A percentile compares a stretch with the other conserved stretches of the same genome.
phyloP scores from a whole-genome alignment of 768 basidiomycete genomes.

The Kwoniella sp. region DNA sequence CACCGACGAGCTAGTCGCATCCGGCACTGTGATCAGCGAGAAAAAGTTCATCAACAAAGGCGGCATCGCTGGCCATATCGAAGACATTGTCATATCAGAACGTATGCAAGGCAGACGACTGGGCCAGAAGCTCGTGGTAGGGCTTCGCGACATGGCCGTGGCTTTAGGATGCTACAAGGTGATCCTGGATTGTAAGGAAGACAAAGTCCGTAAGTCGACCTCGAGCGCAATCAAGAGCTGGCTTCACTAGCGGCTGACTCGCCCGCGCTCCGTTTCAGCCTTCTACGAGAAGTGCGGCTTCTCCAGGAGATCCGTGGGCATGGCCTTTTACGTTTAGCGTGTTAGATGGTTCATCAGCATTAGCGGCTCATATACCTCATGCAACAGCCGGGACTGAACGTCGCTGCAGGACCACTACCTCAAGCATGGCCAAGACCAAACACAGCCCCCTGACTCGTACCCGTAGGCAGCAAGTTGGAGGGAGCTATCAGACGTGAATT shows the following conservation, averaged over 20 bases:
- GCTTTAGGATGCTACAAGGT: conserved; percentile 83
- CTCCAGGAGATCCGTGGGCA: conserved; percentile 11
- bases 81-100: conserved; percentile 93
- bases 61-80: conserved; percentile 85
- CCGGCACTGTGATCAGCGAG: conserved; percentile 81
- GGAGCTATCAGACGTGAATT: too few relatives aligned
- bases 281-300: conserved; percentile 89
- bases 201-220: conserved; percentile 73
- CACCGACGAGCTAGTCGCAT: conserved; percentile 74
- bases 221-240: neutral
- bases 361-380: neutral
- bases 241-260: neutral
- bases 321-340: conserved; percentile 56
- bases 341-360: too few relatives aligned
- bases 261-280: conserved; percentile 55
- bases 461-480: too few relatives aligned
- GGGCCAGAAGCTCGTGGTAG: conserved; percentile 76
- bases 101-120: conserved; percentile 83
- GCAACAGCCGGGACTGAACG: neutral
- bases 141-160: conserved; percentile 76
- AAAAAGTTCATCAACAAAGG: conserved; percentile 85
- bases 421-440: neutral
- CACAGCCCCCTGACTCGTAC: too few relatives aligned
- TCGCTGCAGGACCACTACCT: neutral
- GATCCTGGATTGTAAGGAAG: conserved; percentile 84